Conservation (phyloP, 2,329 filamentous ascomycete genomes). For the Cladorrhinum sp. region DNA sequence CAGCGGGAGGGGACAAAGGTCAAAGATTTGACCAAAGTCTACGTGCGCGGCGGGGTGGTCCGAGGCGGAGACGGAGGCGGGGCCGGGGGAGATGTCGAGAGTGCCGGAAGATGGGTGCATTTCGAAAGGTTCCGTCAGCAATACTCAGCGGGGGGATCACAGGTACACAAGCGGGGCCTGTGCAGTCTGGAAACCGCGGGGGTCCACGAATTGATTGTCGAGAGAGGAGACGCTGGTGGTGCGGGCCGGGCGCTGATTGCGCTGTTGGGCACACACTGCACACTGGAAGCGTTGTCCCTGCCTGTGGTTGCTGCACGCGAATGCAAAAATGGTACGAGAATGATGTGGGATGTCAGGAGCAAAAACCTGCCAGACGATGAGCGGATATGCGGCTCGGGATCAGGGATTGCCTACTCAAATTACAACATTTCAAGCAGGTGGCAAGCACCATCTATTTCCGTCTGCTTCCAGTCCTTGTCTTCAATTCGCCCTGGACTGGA, state of each 20-base stretch:
- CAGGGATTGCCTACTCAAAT: background rate
- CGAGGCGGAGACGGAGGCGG: background rate
- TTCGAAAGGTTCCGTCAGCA: background rate
- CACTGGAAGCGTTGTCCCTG: background rate
- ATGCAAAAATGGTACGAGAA: slow-evolving; percentile 2
- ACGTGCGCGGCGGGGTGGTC: background rate
- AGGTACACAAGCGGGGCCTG: too few relatives aligned
- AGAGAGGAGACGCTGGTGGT: background rate
- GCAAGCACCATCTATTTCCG: background rate
- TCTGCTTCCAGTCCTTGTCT: background rate
- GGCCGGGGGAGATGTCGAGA: background rate
- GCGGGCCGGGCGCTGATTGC: background rate
- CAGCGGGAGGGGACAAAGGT: slow-evolving; percentile 32
- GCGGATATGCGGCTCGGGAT: background rate
- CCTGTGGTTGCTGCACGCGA: background rate
- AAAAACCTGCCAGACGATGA: background rate
- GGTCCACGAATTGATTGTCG: background rate
- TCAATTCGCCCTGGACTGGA: too few relatives aligned
- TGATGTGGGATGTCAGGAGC: background rate
- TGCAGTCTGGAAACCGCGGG: slow-evolving; percentile 8
- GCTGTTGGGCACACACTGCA: background rate
- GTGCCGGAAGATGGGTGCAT: background rate
- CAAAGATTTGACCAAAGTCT: slow-evolving; percentile 30
- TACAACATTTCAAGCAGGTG: background rate
- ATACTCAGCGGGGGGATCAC: too few relatives aligned